Conservation (phyloP, 179 eudicot genomes). For the Drosera spatulata region DNA sequence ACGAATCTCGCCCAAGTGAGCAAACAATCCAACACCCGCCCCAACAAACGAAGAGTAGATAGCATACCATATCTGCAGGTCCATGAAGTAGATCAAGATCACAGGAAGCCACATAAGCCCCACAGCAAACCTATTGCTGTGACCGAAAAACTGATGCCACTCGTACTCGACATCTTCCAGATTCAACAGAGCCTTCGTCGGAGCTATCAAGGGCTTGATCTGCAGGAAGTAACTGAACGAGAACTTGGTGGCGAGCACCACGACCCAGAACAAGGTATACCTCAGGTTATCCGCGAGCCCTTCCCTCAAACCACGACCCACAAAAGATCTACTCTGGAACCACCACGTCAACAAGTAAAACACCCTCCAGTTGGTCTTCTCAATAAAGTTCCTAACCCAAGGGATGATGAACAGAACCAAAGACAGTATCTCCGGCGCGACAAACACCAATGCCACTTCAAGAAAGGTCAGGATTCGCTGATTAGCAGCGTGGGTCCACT, state of each 20-base stretch:
- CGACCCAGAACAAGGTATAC: conserved; percentile 69
- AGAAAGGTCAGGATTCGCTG: conserved; percentile 44
- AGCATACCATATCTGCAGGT: conserved; percentile 81
- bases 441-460: conserved; percentile 44
- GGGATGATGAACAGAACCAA: conserved; percentile 60
- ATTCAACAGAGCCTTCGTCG: conserved; percentile 36
- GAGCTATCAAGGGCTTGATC: conserved; percentile 71
- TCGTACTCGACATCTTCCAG: conserved; percentile 36
- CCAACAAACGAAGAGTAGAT: conserved; percentile 86
- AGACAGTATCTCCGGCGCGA: conserved; percentile 63
- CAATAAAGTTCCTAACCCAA: conserved; percentile 70
- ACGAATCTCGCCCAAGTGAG: conserved; percentile 90
- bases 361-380: conserved; percentile 79
- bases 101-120: conserved; percentile 94
- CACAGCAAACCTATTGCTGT: conserved; percentile 77
- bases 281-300: conserved; percentile 76
- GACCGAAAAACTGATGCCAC: conserved; percentile 69
- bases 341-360: conserved; percentile 84
- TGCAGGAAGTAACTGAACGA: conserved; percentile 68
- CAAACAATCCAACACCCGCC: conserved; percentile 72
- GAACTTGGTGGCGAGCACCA: conserved; percentile 77
- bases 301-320: conserved; percentile 87
- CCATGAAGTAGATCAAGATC: conserved; percentile 74
- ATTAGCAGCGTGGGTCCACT: conserved; percentile 45
- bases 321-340: conserved; percentile 79